Base-by-base conservation (phyloP, 352 stramenopile species). In the Pythium myriotylum region DNA sequence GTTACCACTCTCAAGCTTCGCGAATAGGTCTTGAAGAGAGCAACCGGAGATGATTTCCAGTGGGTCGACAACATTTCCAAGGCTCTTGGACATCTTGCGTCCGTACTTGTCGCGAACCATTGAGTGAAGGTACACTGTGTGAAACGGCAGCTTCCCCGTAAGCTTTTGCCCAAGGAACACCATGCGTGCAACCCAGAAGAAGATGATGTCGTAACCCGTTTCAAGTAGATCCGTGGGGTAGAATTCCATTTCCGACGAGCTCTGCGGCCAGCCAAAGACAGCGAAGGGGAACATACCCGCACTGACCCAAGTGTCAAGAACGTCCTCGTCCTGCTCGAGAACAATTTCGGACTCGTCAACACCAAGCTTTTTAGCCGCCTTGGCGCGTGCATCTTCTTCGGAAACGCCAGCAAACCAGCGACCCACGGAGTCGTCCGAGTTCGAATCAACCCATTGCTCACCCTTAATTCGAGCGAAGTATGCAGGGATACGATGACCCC, bases 181-280 rank as follows among this genome's bases (percentile, higher is more conserved):
- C 96, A 99, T 99, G 61, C 97, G 91, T 27, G 96, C 97, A 41
- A 99, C 97, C 98, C 98, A 99, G 76, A 99, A 99, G 79, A 99
- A 99, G 17, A 99, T 70, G 75, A 99, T 99, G 77, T 99, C 98
- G 68, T 98, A 98, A 12, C 97, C 98, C n/a, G 98, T 99, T 73
- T 99, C 98, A 26, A 99, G 75, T 59, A 98, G 76, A 43, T 97
- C 94, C 27, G 92, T 95, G 20, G 97, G 97, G 76, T 98, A 99
- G 61, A 98, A 99, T 65, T 92, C 73, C 40, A 98, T 80, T 56
- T 93, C 83, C 3, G 48, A 39, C 17, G 77, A 76, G 33, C 79
- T 70, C 35, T 90, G 74, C 0, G 86, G 87, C 87, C 87, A 95
- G 13, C 83, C 86, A 52, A 94, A 96, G 45, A 94, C 82, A 6